Conservation (phyloP, 2,329 filamentous ascomycete genomes). For the Metarhizium anisopliae region DNA sequence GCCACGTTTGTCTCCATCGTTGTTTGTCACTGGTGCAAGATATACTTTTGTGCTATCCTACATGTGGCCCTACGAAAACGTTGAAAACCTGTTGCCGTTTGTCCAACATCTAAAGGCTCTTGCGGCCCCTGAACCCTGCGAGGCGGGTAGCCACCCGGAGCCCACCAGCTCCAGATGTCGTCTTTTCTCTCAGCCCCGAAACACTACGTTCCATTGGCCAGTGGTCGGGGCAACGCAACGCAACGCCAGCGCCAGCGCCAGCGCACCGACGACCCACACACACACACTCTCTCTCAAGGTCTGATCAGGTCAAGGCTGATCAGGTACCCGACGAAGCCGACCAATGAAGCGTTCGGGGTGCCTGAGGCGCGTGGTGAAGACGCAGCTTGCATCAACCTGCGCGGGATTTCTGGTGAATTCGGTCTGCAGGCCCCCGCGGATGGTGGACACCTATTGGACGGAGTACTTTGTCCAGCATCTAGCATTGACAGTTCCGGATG, state of each 20-base stretch:
- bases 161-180: not conserved
- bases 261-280: not conserved
- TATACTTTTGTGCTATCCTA: not conserved
- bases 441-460: too few species aligned
- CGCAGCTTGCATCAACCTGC: not conserved
- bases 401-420: too few species aligned
- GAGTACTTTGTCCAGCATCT: too few species aligned
- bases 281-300: not conserved
- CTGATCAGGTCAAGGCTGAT: not conserved
- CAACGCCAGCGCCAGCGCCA: not conserved
- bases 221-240: not conserved
- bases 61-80: too few species aligned
- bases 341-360: constrained; percentile 19
- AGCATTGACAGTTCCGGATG: too few species aligned
- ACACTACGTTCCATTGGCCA: not conserved
- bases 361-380: constrained; percentile 10
- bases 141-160: not conserved
- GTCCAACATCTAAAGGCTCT: not conserved
- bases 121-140: too few species aligned
- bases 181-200: too few species aligned
- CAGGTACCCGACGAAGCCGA: constrained; percentile 21
- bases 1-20: constrained; percentile 3
- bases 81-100: not conserved
- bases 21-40: not conserved
- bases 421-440: too few species aligned